Conservation (phyloP, 306 rosid species). For the Cicer yamashitae region DNA sequence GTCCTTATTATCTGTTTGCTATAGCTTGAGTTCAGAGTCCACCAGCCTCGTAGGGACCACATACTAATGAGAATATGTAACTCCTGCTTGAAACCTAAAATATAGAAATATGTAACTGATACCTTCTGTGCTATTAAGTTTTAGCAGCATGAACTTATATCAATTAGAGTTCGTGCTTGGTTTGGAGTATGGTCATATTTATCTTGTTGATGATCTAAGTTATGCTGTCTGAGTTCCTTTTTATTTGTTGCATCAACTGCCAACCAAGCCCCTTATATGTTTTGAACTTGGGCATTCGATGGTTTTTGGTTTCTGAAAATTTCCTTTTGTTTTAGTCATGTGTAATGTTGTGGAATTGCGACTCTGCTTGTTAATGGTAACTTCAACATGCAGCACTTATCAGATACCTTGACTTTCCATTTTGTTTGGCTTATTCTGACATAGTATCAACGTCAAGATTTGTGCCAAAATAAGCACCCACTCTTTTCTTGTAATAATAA, state of each 20-base stretch:
- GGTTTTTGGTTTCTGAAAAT: conserved; percentile 19
- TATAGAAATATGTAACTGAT: conserved; percentile 5
- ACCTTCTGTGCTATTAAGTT: neutral
- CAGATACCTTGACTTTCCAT: conserved; percentile 30
- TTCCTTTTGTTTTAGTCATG: conserved; percentile 17
- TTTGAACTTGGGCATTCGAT: conserved; percentile 33
- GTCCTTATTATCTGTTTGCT: conserved; percentile 34
- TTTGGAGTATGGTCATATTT: conserved; percentile 3
- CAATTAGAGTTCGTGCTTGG: neutral
- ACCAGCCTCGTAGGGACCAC: conserved; percentile 7
- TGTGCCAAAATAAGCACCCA: conserved; percentile 17
- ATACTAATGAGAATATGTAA: conserved; percentile 19
- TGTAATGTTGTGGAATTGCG: conserved; percentile 23
- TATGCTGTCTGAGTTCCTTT: conserved; percentile 29
- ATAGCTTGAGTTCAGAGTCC: conserved; percentile 36
- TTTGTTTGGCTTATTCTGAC: conserved; percentile 21
- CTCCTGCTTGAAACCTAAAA: conserved; percentile 44
- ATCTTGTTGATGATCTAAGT: conserved; percentile 29
- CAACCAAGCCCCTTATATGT: conserved; percentile 24
- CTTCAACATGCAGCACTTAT: conserved; percentile 30
- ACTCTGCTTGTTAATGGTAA: conserved; percentile 21
- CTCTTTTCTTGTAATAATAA: conserved; percentile 15
- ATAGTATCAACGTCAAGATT: conserved; percentile 24
- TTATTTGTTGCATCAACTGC: conserved; percentile 6
- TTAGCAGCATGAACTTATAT: conserved; percentile 14